phyloP scores from a whole-genome alignment of 495 filamentous ascomycete species.

The Trypethelium eluteriae region DNA sequence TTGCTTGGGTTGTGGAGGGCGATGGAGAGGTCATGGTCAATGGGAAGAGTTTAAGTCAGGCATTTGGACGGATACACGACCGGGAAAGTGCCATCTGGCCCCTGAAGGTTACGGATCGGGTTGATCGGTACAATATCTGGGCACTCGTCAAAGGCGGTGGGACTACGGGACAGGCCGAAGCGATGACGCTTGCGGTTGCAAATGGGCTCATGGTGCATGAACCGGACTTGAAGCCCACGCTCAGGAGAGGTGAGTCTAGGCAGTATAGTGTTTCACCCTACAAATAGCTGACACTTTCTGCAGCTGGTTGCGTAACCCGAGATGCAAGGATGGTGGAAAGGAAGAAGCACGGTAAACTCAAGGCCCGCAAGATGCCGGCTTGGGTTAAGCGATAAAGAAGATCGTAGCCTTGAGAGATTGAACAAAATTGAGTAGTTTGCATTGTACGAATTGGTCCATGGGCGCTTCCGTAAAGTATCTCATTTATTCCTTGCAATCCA shows the following conservation, averaged over 20 bases:
- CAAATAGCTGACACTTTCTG: conserved; percentile 19
- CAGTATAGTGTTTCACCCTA: conserved; percentile 3
- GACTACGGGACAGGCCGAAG: conserved; percentile 90
- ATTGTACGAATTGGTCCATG: not conserved
- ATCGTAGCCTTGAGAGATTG: not conserved
- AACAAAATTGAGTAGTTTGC: not conserved
- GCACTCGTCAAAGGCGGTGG: conserved; percentile 75
- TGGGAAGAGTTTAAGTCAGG: conserved; percentile 66
- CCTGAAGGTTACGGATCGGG: conserved; percentile 66
- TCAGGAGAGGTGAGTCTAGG: conserved; percentile 71
- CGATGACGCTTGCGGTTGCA: conserved; percentile 83
- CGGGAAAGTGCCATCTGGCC: conserved; percentile 92
- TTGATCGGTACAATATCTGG: conserved; percentile 98
- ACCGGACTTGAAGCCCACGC: conserved; percentile 74
- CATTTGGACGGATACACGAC: conserved; percentile 84
- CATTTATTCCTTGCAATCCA: conserved; percentile 6
- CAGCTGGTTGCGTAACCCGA: conserved; percentile 86
- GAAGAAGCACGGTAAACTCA: conserved; percentile 93
- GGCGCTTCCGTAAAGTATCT: not conserved
- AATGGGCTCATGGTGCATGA: conserved; percentile 85
- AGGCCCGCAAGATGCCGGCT: conserved; percentile 94
- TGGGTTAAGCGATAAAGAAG: conserved; percentile 77
- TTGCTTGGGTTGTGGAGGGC: conserved; percentile 82
- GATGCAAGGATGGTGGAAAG: conserved; percentile 90
- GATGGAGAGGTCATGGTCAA: conserved; percentile 85